Percentiles rank a stretch among this genome's conserved stretches.
phyloP scores from a whole-genome alignment of 371 early-diverging fungal genomes.

The Mucor velutinosus region DNA sequence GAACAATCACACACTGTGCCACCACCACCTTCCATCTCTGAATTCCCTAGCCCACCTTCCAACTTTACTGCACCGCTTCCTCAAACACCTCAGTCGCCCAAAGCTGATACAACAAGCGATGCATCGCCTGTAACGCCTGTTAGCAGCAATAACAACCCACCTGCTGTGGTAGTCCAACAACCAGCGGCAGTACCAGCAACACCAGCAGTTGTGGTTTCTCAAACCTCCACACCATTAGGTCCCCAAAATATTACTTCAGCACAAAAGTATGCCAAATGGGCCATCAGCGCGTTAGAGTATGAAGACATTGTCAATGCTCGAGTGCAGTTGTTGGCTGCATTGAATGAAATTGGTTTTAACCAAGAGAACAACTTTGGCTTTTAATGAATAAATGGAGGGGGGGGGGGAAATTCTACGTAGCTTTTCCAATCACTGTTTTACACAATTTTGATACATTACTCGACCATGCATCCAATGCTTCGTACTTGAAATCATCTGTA shows the following conservation, averaged over 20 bases:
- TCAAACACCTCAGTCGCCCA: conserved; percentile 13
- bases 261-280: conserved; percentile 90
- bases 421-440: conserved; percentile 67
- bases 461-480: conserved; percentile 78
- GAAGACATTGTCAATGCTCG: conserved; percentile 90
- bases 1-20: neutral
- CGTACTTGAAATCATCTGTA: conserved; percentile 67
- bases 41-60: conserved; percentile 56
- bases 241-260: conserved; percentile 64
- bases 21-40: conserved; percentile 37
- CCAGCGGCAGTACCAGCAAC: neutral
- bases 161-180: conserved; percentile 11
- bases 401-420: conserved; percentile 31
- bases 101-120: conserved; percentile 11
- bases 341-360: conserved; percentile 53
- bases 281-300: conserved; percentile 93
- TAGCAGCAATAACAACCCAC: neutral
- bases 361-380: conserved; percentile 48
- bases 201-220: neutral
- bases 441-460: conserved; percentile 62
- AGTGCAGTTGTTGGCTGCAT: conserved; percentile 78
- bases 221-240: conserved; percentile 19
- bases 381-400: neutral
- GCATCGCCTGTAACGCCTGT: conserved; percentile 19
- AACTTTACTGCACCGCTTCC: conserved; percentile 49